Conservation (phyloP, 116 monocot genomes). For the Cymodocea nodosa region DNA sequence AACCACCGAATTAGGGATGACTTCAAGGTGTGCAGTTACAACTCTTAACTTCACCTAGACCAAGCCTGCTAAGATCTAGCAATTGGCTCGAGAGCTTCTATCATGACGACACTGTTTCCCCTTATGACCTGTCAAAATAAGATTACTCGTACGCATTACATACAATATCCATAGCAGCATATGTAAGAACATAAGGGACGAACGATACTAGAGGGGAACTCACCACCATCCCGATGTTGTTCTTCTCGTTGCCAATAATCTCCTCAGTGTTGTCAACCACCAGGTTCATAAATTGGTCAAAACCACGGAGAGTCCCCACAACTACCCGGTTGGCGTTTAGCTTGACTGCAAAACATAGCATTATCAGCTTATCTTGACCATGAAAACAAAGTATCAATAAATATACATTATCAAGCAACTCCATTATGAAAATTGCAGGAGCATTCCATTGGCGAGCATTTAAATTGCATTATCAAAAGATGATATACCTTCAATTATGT, state of each 20-base stretch:
- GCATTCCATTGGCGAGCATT: no score
- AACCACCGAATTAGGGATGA: no score
- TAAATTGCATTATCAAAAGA: no score
- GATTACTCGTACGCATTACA: not conserved
- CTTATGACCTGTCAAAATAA: conserved; percentile 50
- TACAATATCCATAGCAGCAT: not conserved
- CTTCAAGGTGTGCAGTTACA: not conserved
- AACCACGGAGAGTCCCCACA: conserved; percentile 72
- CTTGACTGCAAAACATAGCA: conserved; percentile 63
- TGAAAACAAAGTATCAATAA: not conserved
- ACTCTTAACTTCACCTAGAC: not conserved
- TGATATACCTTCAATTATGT: no score
- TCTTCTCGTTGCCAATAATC: conserved; percentile 73
- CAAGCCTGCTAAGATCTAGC: conserved; percentile 18
- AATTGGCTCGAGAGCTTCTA: conserved; percentile 83
- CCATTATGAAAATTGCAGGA: no score
- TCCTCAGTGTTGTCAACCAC: conserved; percentile 83
- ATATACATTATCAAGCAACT: not conserved
- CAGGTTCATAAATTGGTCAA: conserved; percentile 95
- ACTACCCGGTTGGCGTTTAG: conserved; percentile 82
- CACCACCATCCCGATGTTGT: conserved; percentile 98
- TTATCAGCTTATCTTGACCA: no score
- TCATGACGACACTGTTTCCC: conserved; percentile 94
- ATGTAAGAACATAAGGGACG: not conserved
- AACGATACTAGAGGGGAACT: conserved; percentile 8